Evolutionary conservation across 2,329 filamentous ascomycete genomes (phyloP).

Genomic region (Cladosporium oxysporum): DNA sequence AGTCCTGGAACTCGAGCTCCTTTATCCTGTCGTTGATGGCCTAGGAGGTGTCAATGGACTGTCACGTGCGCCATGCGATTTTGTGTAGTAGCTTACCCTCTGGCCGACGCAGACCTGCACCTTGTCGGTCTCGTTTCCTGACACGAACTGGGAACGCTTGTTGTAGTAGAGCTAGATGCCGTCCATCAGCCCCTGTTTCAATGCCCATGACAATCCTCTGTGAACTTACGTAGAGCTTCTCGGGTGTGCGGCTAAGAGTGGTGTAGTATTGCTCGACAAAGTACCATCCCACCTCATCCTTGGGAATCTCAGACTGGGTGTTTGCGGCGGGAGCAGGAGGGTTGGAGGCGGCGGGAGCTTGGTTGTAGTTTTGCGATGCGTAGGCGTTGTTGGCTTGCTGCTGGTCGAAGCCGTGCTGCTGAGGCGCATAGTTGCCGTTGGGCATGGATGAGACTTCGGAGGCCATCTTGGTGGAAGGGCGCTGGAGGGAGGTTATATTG

Average conservation of each 20-base stretch:
- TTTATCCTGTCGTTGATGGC: conserved; percentile 94
- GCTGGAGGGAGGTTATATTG: neutral
- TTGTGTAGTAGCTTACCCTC: conserved; percentile 61
- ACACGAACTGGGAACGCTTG: conserved; percentile 93
- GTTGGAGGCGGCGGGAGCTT: conserved; percentile 29
- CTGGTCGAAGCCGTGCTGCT: conserved; percentile 45
- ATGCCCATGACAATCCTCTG: neutral
- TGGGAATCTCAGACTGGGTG: conserved; percentile 54
- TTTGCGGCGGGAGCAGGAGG: conserved; percentile 27
- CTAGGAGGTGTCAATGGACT: conserved; percentile 48
- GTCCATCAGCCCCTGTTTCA: conserved; percentile 5
- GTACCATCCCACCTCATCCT: conserved; percentile 98
- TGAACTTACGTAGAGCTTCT: conserved; percentile 73
- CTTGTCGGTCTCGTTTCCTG: conserved; percentile 85
- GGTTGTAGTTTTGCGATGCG: conserved; percentile 32
- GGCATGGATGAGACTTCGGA: conserved; percentile 42
- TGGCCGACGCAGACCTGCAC: conserved; percentile 84
- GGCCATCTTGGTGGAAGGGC: conserved; percentile 38
- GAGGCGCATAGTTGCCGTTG: conserved; percentile 52
- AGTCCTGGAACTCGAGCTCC: conserved; percentile 89
- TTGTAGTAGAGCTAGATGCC: conserved; percentile 78
- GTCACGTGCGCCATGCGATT: neutral
- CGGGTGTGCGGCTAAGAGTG: conserved; percentile 88
- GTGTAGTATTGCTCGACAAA: conserved; percentile 99
- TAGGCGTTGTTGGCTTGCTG: conserved; percentile 27